These are phyloP conservation scores for Irpex sp. DNA, from an alignment of 1,284 basidiomycete species.

Conservation along the genomic window DNA sequence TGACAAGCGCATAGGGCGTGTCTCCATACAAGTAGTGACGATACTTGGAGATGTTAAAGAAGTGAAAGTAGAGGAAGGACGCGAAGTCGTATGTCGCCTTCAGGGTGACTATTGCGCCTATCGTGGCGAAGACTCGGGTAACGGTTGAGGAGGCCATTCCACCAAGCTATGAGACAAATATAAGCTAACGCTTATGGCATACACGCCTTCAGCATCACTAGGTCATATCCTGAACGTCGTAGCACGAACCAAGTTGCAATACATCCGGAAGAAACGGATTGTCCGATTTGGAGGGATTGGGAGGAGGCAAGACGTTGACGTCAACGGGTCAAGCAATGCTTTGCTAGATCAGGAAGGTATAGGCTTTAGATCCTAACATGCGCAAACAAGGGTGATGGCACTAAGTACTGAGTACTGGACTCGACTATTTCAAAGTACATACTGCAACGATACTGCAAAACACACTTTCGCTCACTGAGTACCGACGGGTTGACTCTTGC, in stretches of 20 bases:
- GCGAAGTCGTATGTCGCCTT: neutral
- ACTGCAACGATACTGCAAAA: too few species aligned
- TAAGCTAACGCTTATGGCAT: too few species aligned
- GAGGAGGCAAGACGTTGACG: neutral
- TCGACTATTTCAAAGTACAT: too few species aligned
- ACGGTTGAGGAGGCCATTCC: neutral
- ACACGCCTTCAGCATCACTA: too few species aligned
- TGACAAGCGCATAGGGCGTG: slow-evolving; percentile 9
- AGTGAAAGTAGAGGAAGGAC: neutral
- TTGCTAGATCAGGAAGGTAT: neutral
- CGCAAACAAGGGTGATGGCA: neutral
- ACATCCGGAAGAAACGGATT: too few species aligned
- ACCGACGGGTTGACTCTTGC: too few species aligned
- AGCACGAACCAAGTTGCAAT: too few species aligned
- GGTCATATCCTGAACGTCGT: too few species aligned
- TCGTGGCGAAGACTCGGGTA: neutral
- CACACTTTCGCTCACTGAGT: too few species aligned
- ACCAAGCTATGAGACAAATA: too few species aligned
- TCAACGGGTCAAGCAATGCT: neutral
- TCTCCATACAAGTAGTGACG: slow-evolving; percentile 1
- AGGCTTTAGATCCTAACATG: neutral
- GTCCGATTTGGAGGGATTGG: too few species aligned
- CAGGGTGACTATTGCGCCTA: neutral
- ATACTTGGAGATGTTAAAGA: neutral
- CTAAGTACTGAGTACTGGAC: too few species aligned